Evolutionary conservation across 306 rosid genomes (phyloP).

Genomic region (Ormosia emarginata): DNA sequence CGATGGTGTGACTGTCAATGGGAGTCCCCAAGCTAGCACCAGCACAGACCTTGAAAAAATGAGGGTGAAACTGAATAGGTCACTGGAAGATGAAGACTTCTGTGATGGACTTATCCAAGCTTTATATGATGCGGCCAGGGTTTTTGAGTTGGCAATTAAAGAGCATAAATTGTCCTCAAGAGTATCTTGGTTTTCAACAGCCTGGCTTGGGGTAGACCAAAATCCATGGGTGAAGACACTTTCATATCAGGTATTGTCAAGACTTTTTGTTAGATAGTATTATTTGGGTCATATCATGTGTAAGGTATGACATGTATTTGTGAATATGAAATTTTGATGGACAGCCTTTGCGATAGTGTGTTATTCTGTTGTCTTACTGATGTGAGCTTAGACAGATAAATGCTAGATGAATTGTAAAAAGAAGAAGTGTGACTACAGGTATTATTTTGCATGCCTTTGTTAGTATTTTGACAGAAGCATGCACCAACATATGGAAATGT

Average conservation of each 20-base stretch:
- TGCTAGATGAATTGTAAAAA: background rate
- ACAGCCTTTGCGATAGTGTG: constrained; percentile 17
- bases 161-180: constrained; percentile 58
- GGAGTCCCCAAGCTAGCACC: constrained; percentile 65
- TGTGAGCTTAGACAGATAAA: background rate
- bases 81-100: constrained; percentile 61
- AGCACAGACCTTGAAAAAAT: constrained; percentile 60
- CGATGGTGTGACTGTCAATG: constrained; percentile 78
- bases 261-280: background rate
- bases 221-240: constrained; percentile 82
- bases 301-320: background rate
- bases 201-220: constrained; percentile 91
- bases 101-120: constrained; percentile 81
- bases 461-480: constrained; percentile 10
- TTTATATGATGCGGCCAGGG: constrained; percentile 87
- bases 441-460: constrained; percentile 3
- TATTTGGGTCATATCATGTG: background rate
- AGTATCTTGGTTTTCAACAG: constrained; percentile 69
- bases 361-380: background rate
- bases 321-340: background rate
- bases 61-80: constrained; percentile 66
- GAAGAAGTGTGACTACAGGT: background rate
- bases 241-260: constrained; percentile 73
- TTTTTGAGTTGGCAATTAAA: constrained; percentile 83
- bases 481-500: background rate